Percentiles rank a stretch among this genome's conserved stretches.
phyloP scores from a whole-genome alignment of 768 basidiomycete genomes.

The Tremella yokohamensis region DNA sequence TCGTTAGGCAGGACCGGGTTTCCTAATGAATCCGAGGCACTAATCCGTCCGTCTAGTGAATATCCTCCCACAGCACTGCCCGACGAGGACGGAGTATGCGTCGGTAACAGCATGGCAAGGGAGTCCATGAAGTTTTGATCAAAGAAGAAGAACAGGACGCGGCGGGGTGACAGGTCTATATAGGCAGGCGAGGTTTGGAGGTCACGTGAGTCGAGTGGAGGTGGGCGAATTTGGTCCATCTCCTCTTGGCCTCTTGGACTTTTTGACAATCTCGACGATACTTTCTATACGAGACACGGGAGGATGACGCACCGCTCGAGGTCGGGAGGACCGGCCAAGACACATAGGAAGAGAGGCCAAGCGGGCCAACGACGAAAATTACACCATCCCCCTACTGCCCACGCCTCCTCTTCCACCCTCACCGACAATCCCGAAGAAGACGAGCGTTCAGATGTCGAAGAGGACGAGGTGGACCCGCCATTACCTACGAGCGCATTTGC shows the following conservation, averaged over 20 bases:
- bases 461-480: neutral
- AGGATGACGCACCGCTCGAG: slow-evolving; percentile 42
- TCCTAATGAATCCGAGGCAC: slow-evolving; percentile 46
- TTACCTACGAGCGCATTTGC: slow-evolving; percentile 8
- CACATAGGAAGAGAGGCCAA: slow-evolving; percentile 12
- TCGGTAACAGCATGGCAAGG: slow-evolving; percentile 12
- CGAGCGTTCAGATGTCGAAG: neutral
- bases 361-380: slow-evolving; percentile 23
- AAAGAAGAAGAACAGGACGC: slow-evolving; percentile 9
- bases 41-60: slow-evolving; percentile 49
- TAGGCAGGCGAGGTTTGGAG: neutral
- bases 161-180: neutral
- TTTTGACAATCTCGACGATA: no score
- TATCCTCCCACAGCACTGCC: slow-evolving; percentile 13
- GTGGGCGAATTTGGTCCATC: neutral
- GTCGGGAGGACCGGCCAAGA: slow-evolving; percentile 32
- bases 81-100: slow-evolving; percentile 4
- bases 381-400: slow-evolving; percentile 35
- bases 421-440: neutral
- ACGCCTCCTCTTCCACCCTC: slow-evolving; percentile 11
- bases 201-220: slow-evolving; percentile 4
- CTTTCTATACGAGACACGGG: neutral
- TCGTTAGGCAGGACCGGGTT: slow-evolving; percentile 22
- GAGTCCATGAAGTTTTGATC: slow-evolving; percentile 22
- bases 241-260: neutral